Percentiles rank a stretch among this genome's conserved stretches.
Evolutionary conservation across 2,329 filamentous ascomycete species (phyloP).

Genomic region (Emergomyces africanus): DNA sequence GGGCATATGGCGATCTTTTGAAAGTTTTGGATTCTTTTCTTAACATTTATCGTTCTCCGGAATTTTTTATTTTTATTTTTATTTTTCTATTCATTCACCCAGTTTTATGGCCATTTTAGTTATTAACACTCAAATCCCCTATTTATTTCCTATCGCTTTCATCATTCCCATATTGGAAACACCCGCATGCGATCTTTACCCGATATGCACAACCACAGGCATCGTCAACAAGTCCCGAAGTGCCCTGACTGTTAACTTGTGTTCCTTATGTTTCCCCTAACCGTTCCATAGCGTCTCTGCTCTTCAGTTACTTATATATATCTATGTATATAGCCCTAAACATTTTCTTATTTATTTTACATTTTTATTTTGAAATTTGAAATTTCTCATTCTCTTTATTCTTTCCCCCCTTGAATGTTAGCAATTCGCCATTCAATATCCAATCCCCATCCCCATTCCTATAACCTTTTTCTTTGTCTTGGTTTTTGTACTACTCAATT

Average conservation of each 20-base stretch:
- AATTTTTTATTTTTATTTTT: constrained; percentile 1
- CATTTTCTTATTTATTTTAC: neutral
- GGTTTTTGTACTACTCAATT: neutral
- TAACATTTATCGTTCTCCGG: constrained; percentile 6
- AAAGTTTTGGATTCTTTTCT: neutral
- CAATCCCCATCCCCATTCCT: neutral
- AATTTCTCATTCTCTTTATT: neutral
- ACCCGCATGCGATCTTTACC: neutral
- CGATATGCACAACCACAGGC: neutral
- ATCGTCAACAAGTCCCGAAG: neutral
- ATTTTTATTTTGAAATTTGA: neutral
- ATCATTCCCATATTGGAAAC: neutral
- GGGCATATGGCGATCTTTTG: neutral
- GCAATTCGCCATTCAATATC: neutral
- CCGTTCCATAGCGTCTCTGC: neutral
- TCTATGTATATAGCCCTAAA: neutral
- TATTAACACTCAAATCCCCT: neutral
- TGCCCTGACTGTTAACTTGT: neutral
- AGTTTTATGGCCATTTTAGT: neutral
- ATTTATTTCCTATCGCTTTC: neutral
- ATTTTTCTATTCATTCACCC: neutral
- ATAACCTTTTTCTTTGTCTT: neutral
- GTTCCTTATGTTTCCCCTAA: neutral
- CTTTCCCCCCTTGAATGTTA: too few relatives aligned
- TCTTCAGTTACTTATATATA: neutral